Percentiles rank a stretch among this genome's conserved stretches.
Conservation (phyloP, 129 eudicot species). For the Silybum marianum region DNA sequence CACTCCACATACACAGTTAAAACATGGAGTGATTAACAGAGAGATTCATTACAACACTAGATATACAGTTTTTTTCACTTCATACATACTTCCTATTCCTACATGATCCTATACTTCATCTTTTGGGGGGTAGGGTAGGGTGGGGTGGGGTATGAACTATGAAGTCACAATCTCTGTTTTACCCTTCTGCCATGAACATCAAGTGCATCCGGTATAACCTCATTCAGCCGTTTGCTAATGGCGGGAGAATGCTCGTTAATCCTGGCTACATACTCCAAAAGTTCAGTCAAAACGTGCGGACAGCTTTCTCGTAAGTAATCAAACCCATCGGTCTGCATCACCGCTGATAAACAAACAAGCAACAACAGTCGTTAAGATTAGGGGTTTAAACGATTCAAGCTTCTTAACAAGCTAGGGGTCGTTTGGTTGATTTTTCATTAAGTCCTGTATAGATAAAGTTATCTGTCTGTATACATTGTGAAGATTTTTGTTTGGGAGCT, state of each 20-base stretch:
- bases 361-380: neutral
- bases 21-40: neutral
- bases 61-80: neutral
- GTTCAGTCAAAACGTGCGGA: conserved; percentile 52
- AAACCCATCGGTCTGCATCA: conserved; percentile 76
- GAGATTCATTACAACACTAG: neutral
- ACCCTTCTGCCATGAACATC: conserved; percentile 69
- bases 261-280: conserved; percentile 65
- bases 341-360: conserved; percentile 43
- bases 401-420: too few relatives aligned
- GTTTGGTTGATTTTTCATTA: too few relatives aligned
- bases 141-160: neutral
- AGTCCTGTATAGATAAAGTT: too few relatives aligned
- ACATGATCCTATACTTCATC: neutral
- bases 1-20: conserved; percentile 3
- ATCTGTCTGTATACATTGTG: too few relatives aligned
- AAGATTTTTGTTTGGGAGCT: too few relatives aligned
- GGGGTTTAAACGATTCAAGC: neutral
- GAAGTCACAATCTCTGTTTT: conserved; percentile 53
- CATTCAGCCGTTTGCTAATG: conserved; percentile 42
- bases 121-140: neutral
- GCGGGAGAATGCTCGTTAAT: conserved; percentile 49
- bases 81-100: neutral
- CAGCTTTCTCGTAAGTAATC: conserved; percentile 70
- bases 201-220: conserved; percentile 49